Base-by-base conservation (phyloP, 768 basidiomycete species). In the Auriscalpium microsporum region DNA sequence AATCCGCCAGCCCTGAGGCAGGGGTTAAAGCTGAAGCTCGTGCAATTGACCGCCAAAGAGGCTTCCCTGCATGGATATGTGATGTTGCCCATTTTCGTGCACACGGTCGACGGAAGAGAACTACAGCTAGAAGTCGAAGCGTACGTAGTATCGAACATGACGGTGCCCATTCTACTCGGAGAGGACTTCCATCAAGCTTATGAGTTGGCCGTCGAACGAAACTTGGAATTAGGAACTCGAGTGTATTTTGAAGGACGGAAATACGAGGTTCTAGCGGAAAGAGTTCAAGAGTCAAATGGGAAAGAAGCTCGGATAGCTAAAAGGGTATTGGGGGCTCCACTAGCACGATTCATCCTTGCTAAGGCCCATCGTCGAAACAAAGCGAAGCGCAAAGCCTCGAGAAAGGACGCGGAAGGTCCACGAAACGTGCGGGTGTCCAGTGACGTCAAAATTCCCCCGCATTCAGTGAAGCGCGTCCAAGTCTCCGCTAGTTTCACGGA, bases 151-250 rank as follows among this genome's bases (percentile, higher is more conserved):
- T 56, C 55, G 56, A 58, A 58, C 13, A 65, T 65, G 64, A 50
- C 62, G 13, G 56, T 62, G 1, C 61, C 63, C 0, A 53, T 65
- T 16, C 48, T 65, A 2, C 46, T 65, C 3, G 64, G 61, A 23
- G 61, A 65, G 38, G 64, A 65, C 42, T 65, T 62, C 48, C 55
- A 68, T 3, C 69, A 70, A 56, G 67, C 70, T 37, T 72, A 71
- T 37, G 62, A 58, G 1, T 49, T 73, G 4, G 70, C 70, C 0
- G 42, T 71, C 1, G 46, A 68, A 1, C 13, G 66, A 45, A 11
- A 62, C 14, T 54, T 59, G 33, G 49, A 53, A 2, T 46, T 53
- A 0, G 28, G 28, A 28, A 52, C 61, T 8, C 46, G 34, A 28
- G 16, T 68, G 2, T 6, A 13, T 0, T 67, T 68, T 42, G 65